Conservation (phyloP, 257 asterid species). For the Solanum sejunctum region DNA sequence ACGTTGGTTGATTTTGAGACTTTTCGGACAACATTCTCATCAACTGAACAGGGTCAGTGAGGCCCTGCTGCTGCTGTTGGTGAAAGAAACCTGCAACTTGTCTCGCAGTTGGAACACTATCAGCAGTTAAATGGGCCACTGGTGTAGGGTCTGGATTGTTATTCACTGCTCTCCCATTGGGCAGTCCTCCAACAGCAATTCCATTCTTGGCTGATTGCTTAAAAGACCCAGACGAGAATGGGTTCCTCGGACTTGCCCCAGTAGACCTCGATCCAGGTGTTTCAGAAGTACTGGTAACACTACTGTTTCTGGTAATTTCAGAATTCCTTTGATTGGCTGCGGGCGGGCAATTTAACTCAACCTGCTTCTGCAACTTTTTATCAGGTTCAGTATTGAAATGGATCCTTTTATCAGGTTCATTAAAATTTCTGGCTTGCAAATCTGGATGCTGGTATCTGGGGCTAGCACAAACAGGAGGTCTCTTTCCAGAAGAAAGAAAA, state of each 20-base stretch:
- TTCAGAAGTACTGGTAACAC: slow-evolving; percentile 26
- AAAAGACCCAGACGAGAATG: slow-evolving; percentile 37
- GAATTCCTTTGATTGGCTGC: slow-evolving; percentile 22
- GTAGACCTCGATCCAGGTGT: slow-evolving; percentile 26
- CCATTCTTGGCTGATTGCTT: slow-evolving; percentile 34
- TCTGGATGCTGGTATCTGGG: slow-evolving; percentile 33
- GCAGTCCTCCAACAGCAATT: slow-evolving; percentile 23
- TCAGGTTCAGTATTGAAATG: slow-evolving; percentile 24
- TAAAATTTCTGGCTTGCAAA: slow-evolving; percentile 26
- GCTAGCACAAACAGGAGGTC: slow-evolving; percentile 19
- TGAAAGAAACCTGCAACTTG: slow-evolving; percentile 22
- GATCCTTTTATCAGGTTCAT: slow-evolving; percentile 37
- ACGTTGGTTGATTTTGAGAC: slow-evolving; percentile 44
- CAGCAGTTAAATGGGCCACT: slow-evolving; percentile 11
- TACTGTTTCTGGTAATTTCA: slow-evolving; percentile 26
- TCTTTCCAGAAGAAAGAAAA: slow-evolving; percentile 31
- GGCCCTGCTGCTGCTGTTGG: slow-evolving; percentile 45
- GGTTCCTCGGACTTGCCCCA: slow-evolving; percentile 32
- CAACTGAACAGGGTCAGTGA: slow-evolving; percentile 59
- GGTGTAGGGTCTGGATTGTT: slow-evolving; percentile 20
- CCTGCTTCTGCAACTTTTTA: slow-evolving; percentile 35
- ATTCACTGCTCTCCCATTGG: slow-evolving; percentile 28
- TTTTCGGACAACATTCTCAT: slow-evolving; percentile 58
- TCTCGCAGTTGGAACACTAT: slow-evolving; percentile 1
- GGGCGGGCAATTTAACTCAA: slow-evolving; percentile 41